A percentile compares a stretch with the other conserved stretches of the same genome.
These are phyloP conservation scores for Volvox africanus DNA, from an alignment of 139 green algal species.

Conservation along the genomic window DNA sequence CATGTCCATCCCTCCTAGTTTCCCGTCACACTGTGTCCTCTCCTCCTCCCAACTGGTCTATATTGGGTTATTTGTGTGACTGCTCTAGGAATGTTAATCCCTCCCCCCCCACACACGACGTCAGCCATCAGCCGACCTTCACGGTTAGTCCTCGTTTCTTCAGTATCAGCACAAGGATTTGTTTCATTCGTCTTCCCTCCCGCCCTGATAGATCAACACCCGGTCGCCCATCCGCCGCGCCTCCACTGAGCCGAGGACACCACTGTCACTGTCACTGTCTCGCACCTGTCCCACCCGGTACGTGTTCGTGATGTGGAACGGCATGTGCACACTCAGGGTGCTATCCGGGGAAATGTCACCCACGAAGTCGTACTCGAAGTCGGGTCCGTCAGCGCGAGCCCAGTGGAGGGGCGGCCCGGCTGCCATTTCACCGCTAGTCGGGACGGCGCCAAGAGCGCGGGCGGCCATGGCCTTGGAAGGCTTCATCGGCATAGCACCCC, in stretches of 20 bases:
- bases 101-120: too few species aligned
- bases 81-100: too few species aligned
- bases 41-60: too few species aligned
- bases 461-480: not conserved
- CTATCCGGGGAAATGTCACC: not conserved
- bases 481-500: constrained; percentile 28
- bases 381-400: not conserved
- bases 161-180: too few species aligned
- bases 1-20: too few species aligned
- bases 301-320: constrained; percentile 12
- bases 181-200: too few species aligned
- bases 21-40: too few species aligned
- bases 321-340: not conserved
- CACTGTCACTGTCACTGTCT: not conserved
- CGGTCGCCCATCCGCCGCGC: too few species aligned
- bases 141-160: too few species aligned
- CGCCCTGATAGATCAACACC: too few species aligned
- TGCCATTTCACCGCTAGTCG: not conserved
- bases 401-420: not conserved
- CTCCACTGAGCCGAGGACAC: not conserved
- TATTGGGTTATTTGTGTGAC: too few species aligned
- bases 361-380: constrained; percentile 18
- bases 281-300: constrained; percentile 14
- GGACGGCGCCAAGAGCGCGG: not conserved
- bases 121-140: too few species aligned